Evolutionary conservation across 139 green algal genomes (phyloP).

Genomic region (Closterium sp.): DNA sequence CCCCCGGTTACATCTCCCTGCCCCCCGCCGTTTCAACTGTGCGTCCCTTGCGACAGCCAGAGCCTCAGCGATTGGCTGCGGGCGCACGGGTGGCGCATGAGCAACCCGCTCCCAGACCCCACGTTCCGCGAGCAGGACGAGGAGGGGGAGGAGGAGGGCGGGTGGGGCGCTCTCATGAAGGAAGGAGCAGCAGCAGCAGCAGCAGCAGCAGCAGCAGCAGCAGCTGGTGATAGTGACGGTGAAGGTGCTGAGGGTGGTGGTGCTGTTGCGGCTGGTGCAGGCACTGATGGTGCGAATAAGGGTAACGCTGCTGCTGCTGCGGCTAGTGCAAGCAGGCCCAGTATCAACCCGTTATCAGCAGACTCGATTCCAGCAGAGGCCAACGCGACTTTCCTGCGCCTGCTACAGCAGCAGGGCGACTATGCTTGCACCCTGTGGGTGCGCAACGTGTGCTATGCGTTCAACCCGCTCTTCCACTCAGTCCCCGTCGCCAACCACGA

Average conservation of each 20-base stretch:
- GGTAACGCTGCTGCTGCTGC: not conserved
- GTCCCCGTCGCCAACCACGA: not conserved
- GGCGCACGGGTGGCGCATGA: not conserved
- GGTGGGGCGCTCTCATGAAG: not conserved
- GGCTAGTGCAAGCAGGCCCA: not conserved
- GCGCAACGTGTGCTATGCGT: slow-evolving; percentile 40
- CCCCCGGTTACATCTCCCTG: not conserved
- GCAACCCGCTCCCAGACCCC: not conserved
- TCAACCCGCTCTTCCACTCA: slow-evolving; percentile 3
- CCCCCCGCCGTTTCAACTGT: not conserved
- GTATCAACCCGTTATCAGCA: too few species aligned
- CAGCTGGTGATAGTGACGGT: not conserved
- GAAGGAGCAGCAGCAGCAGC: too few species aligned
- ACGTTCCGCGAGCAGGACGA: not conserved
- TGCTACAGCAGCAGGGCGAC: slow-evolving; percentile 25
- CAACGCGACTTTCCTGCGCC: not conserved
- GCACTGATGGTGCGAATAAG: not conserved
- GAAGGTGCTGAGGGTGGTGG: not conserved
- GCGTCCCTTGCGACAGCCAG: not conserved
- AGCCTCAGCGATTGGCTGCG: not conserved
- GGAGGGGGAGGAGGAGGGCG: not conserved
- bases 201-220: not conserved
- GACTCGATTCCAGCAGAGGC: not conserved
- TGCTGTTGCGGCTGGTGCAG: not conserved
- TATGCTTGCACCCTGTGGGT: slow-evolving; percentile 27